phyloP scores from a whole-genome alignment of 1,284 basidiomycete species.

The Microbotryomycetes sp. region DNA sequence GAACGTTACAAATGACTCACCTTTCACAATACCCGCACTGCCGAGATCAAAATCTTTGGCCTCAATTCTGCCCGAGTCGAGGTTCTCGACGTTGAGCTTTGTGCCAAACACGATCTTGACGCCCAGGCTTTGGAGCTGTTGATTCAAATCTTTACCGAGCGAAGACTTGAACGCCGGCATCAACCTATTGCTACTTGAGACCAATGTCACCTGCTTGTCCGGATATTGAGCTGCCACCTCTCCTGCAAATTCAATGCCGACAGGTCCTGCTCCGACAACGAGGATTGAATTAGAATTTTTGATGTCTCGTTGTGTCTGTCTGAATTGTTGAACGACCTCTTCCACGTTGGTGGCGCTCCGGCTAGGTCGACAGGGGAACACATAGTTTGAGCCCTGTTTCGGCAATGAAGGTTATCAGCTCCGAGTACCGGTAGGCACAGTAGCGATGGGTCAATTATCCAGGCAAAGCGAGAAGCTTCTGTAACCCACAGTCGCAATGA shows the following conservation, averaged over 20 bases:
- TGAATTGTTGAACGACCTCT: conserved; percentile 15
- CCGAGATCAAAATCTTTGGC: conserved; percentile 17
- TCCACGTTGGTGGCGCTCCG: not conserved
- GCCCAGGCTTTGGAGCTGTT: conserved; percentile 39
- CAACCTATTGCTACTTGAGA: conserved; percentile 29
- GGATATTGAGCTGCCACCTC: conserved; percentile 30
- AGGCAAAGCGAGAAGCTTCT: not conserved
- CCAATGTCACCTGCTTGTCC: conserved; percentile 41
- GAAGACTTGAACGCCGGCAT: conserved; percentile 17
- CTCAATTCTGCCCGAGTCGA: conserved; percentile 37
- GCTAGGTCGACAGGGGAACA: conserved; percentile 19
- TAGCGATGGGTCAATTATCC: too few relatives aligned
- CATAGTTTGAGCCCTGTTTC: conserved; percentile 23
- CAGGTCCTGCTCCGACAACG: conserved; percentile 46
- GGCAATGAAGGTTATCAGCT: too few relatives aligned
- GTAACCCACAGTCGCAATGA: conserved; percentile 26
- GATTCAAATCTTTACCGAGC: conserved; percentile 28
- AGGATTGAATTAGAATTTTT: conserved; percentile 40
- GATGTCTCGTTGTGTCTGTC: conserved; percentile 31
- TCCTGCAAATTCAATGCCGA: conserved; percentile 48
- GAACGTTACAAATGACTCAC: conserved; percentile 14
- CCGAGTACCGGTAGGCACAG: too few relatives aligned
- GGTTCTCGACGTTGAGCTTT: conserved; percentile 35
- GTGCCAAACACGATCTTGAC: conserved; percentile 42
- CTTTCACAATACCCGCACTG: conserved; percentile 39